These are phyloP conservation scores for Trichophyton simii DNA, from an alignment of 2,329 filamentous ascomycete genomes.

Conservation along the genomic window DNA sequence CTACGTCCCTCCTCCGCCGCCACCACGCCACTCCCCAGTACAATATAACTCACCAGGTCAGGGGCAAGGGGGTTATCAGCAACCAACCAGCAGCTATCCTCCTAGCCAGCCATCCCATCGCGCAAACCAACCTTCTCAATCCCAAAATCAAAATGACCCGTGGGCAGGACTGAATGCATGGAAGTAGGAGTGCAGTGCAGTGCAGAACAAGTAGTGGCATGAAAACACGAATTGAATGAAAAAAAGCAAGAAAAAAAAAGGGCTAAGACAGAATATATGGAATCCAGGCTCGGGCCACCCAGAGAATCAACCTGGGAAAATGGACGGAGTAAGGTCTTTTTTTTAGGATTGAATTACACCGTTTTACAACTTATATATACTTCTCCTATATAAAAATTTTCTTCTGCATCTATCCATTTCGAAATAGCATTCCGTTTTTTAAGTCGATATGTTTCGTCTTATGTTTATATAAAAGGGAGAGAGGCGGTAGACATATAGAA, in stretches of 20 bases:
- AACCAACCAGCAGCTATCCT: slow-evolving; percentile 44
- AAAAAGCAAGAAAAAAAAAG: background rate
- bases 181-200: slow-evolving; percentile 40
- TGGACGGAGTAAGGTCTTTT: background rate
- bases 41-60: slow-evolving; percentile 30
- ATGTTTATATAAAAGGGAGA: background rate
- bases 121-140: slow-evolving; percentile 13
- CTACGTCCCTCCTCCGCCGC: slow-evolving; percentile 56
- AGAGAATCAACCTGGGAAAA: background rate
- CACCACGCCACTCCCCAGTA: slow-evolving; percentile 48
- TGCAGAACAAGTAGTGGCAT: background rate
- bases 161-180: slow-evolving; percentile 60
- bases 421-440: background rate
- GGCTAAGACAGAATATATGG: background rate
- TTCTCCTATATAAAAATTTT: background rate
- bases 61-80: slow-evolving; percentile 18
- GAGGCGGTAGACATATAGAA: background rate
- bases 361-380: too few relatives aligned
- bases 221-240: background rate
- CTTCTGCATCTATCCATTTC: background rate
- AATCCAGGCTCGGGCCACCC: background rate
- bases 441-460: background rate
- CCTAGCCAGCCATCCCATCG: background rate
- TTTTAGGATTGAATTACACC: too few relatives aligned
- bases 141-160: slow-evolving; percentile 39